Conservation (phyloP, 2,329 filamentous ascomycete genomes). For the Metarhizium rileyi region DNA sequence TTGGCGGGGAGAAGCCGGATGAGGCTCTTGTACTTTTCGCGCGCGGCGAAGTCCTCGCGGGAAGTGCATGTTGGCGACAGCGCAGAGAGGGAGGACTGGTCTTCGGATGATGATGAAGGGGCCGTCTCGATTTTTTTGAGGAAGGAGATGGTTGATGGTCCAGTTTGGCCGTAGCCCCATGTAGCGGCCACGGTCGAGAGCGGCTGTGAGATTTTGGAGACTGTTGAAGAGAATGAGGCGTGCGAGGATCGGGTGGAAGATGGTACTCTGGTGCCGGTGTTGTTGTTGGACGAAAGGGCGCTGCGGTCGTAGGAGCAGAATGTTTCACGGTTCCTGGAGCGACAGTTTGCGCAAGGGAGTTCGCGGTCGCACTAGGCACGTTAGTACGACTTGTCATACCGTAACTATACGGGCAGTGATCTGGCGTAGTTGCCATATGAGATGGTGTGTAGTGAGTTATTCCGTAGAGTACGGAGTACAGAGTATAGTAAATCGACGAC, state of each 20-base stretch:
- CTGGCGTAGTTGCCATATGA: not conserved
- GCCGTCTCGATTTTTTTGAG: slow-evolving; percentile 42
- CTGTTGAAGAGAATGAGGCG: slow-evolving; percentile 1
- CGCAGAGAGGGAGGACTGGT: slow-evolving; percentile 5
- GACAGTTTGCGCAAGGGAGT: slow-evolving; percentile 50
- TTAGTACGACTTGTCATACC: not conserved
- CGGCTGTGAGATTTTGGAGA: slow-evolving; percentile 16
- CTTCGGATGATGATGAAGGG: slow-evolving; percentile 25
- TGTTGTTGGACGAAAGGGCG: slow-evolving; percentile 29
- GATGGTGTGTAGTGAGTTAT: no score
- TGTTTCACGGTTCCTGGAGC: slow-evolving; percentile 43
- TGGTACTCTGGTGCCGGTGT: not conserved
- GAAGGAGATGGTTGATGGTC: slow-evolving; percentile 43
- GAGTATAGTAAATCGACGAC: not conserved
- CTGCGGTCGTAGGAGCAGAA: slow-evolving; percentile 49
- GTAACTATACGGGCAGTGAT: not conserved
- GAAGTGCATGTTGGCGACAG: slow-evolving; percentile 15
- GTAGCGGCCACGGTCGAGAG: slow-evolving; percentile 35
- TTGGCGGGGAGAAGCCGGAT: slow-evolving; percentile 48
- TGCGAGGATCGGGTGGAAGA: not conserved
- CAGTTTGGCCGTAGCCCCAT: slow-evolving; percentile 44
- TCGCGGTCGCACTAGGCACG: slow-evolving; percentile 44
- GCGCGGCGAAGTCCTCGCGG: slow-evolving; percentile 24
- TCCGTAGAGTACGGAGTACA: no score
- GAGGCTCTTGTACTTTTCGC: slow-evolving; percentile 48